phyloP scores from a whole-genome alignment of 2,329 filamentous ascomycete genomes.

The Geosmithia morbida region DNA sequence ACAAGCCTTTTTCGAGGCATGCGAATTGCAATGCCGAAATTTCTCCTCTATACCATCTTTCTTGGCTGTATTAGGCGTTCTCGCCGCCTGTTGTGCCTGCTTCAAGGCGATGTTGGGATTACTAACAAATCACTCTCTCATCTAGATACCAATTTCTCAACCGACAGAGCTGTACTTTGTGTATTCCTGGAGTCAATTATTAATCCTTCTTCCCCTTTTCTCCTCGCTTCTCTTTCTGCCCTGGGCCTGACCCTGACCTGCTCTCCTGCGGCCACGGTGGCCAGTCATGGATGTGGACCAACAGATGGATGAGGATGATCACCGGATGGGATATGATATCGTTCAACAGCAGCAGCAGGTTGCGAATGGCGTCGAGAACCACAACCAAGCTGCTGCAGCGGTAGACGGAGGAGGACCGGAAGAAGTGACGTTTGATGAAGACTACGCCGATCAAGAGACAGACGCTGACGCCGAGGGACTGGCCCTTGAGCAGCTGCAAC shows the following conservation, averaged over 20 bases:
- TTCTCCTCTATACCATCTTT: too few relatives aligned
- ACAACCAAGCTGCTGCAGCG: slow-evolving; percentile 7
- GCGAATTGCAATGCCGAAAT: too few relatives aligned
- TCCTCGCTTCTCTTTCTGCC: neutral
- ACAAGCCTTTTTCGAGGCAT: too few relatives aligned
- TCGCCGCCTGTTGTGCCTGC: too few relatives aligned
- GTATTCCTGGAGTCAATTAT: neutral
- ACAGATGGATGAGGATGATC: slow-evolving; percentile 27
- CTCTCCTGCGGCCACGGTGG: neutral
- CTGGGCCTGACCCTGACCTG: neutral
- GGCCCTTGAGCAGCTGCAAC: slow-evolving; percentile 20
- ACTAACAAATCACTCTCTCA: neutral
- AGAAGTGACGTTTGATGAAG: slow-evolving; percentile 11
- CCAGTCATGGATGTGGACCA: slow-evolving; percentile 8
- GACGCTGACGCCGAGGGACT: slow-evolving; percentile 21
- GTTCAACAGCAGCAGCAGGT: slow-evolving; percentile 3
- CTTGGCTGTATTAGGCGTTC: too few relatives aligned
- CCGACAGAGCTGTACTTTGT: neutral
- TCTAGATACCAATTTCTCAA: neutral
- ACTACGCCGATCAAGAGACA: slow-evolving; percentile 18
- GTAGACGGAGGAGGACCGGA: slow-evolving; percentile 2
- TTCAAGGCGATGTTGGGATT: neutral
- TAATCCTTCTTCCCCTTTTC: neutral
- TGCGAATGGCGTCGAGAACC: slow-evolving; percentile 13
- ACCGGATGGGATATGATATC: slow-evolving; percentile 24